Base-by-base conservation (phyloP, 2,329 filamentous ascomycete genomes). In the Xylaria arbuscula region DNA sequence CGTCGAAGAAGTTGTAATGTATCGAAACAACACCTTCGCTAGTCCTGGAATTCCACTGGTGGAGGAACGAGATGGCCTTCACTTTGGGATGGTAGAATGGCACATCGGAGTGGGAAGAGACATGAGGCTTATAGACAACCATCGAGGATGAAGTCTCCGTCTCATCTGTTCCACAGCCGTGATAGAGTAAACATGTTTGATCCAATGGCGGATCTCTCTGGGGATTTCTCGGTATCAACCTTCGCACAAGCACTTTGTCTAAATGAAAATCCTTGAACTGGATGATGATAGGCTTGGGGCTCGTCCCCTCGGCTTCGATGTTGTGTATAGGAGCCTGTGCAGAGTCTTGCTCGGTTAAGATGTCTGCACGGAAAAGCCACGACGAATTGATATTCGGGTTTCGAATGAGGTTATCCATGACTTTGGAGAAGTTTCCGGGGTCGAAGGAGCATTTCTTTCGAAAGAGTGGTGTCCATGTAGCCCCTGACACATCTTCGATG, bases 31-130 rank as follows among this genome's bases (percentile, higher is more conserved):
- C 80, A 28, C 88, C 88, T 40, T 77, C 76, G 24, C 76, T 76
- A 15, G 78, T 74, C n/a, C 75, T 69, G 3, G 80, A 68, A 60
- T 84, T 77, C 85, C 87, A 92, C 42, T 87, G 87, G 79, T 97
- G 93, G 8, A 94, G 81, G 72, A 96, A 94, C 5, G 90, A 93
- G 28, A 97, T 84, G 13, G 88, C 89, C 60, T 85, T 86, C 24
- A 97, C 90, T 61, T 87, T 85, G 24, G 95, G 95, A 77, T 98
- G 94, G 80, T 98, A 98, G 80, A 92, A 97, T 0, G 95, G 95
- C 69, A 96, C 86, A 2, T 91, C 86, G 15, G 87, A 83, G 11
- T 86, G 81, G 1, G 82, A 82, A 38, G 84, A 78, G 9, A 89
- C 84, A 79, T 97, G 94, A 8, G 95, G 93, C 6, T 92, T 84